Evolutionary conservation across 2,329 filamentous ascomycete species (phyloP).

Genomic region (Colletotrichum horii): DNA sequence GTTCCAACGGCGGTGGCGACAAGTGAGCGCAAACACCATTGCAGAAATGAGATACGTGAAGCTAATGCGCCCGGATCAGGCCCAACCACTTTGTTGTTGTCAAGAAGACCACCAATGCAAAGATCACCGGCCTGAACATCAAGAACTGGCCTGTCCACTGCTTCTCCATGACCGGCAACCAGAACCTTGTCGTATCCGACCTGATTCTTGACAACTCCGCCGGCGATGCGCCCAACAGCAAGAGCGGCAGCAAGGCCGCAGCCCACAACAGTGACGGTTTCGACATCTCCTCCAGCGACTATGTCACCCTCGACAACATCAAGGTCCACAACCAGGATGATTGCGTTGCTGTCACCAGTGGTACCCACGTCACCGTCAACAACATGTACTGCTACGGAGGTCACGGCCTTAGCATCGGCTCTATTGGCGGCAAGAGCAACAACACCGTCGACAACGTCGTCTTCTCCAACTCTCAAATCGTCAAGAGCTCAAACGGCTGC

Average conservation of each 20-base stretch:
- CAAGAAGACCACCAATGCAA: constrained; percentile 15
- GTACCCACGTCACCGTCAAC: constrained; percentile 42
- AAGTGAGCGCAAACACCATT: neutral
- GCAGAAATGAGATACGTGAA: neutral
- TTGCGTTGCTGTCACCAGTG: constrained; percentile 49
- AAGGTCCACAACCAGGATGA: constrained; percentile 46
- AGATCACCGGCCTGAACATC: constrained; percentile 12
- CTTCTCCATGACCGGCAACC: constrained; percentile 15
- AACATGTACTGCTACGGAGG: constrained; percentile 49
- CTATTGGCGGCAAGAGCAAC: constrained; percentile 40
- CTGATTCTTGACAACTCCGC: constrained; percentile 14
- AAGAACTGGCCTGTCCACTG: constrained; percentile 22
- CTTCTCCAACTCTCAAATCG: constrained; percentile 43
- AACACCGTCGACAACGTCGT: constrained; percentile 49
- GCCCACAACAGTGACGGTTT: constrained; percentile 50
- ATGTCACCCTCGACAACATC: constrained; percentile 40
- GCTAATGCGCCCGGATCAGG: neutral
- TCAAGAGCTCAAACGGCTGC: constrained; percentile 45
- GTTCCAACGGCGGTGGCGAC: constrained; percentile 12
- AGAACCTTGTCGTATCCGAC: neutral
- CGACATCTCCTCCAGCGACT: constrained; percentile 41
- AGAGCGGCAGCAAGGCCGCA: constrained; percentile 6
- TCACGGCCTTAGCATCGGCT: constrained; percentile 53
- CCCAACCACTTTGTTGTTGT: constrained; percentile 17
- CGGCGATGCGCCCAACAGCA: constrained; percentile 9